Conservation (phyloP, 306 rosid genomes). For the Fragaria nilgerrensis region DNA sequence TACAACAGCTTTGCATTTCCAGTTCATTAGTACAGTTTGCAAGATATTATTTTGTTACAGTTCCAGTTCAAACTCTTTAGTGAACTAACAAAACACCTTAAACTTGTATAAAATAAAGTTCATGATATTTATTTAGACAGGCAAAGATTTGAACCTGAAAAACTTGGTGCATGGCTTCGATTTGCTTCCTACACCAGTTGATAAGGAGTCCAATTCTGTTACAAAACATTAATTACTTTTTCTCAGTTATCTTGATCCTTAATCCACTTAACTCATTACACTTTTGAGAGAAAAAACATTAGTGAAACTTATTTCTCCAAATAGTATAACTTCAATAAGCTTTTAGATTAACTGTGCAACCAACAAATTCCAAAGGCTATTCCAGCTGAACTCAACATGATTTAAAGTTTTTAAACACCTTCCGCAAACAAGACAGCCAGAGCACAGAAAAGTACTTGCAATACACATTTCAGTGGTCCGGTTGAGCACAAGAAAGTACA, state of each 20-base stretch:
- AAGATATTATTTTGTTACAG: constrained; percentile 34
- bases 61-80: constrained; percentile 31
- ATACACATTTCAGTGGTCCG: neutral
- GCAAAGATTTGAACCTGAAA: constrained; percentile 98
- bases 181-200: constrained; percentile 99
- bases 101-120: constrained; percentile 30
- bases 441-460: neutral
- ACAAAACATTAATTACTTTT: constrained; percentile 75
- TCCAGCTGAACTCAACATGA: neutral
- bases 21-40: constrained; percentile 41
- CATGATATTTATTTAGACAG: constrained; percentile 44
- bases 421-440: neutral
- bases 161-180: constrained; percentile 99
- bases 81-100: constrained; percentile 27
- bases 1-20: constrained; percentile 45
- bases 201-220: constrained; percentile 90
- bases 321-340: neutral
- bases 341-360: neutral
- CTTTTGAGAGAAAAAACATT: neutral
- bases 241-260: constrained; percentile 67
- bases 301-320: neutral
- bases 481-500: neutral
- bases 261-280: constrained; percentile 33
- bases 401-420: neutral
- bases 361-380: neutral